Conservation (phyloP, 2,329 filamentous ascomycete species). For the Cadophora sp. region DNA sequence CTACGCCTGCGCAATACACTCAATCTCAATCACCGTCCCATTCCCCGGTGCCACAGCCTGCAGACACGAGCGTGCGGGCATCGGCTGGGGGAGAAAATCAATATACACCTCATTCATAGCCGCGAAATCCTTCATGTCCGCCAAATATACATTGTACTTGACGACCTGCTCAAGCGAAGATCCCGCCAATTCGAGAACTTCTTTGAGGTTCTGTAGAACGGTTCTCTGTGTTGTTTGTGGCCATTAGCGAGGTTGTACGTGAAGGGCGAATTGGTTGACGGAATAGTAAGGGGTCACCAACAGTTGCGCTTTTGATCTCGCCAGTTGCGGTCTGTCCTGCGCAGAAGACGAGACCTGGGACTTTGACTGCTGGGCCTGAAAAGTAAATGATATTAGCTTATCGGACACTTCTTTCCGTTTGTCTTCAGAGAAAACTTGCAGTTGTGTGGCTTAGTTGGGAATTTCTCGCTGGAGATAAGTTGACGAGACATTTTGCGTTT, state of each 20-base stretch:
- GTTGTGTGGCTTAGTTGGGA: slow-evolving; percentile 55
- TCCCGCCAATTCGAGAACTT: slow-evolving; percentile 41
- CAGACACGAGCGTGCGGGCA: slow-evolving; percentile 51
- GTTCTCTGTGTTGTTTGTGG: slow-evolving; percentile 35
- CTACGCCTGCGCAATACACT: slow-evolving; percentile 51
- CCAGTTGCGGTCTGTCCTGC: slow-evolving; percentile 56
- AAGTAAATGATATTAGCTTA: slow-evolving; percentile 28
- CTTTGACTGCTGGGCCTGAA: slow-evolving; percentile 50
- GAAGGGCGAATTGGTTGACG: neutral
- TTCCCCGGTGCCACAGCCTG: slow-evolving; percentile 49
- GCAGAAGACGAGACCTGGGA: slow-evolving; percentile 54
- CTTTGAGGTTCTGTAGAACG: slow-evolving; percentile 42
- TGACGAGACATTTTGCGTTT: slow-evolving; percentile 50
- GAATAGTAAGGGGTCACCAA: slow-evolving; percentile 37
- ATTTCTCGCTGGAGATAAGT: slow-evolving; percentile 54
- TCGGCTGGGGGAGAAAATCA: slow-evolving; percentile 49
- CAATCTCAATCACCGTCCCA: slow-evolving; percentile 52
- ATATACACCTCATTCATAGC: slow-evolving; percentile 51
- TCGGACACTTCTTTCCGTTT: neutral
- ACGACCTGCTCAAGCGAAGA: slow-evolving; percentile 42
- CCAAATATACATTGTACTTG: slow-evolving; percentile 43
- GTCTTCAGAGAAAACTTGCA: slow-evolving; percentile 41
- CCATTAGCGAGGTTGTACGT: neutral
- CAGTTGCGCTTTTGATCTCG: slow-evolving; percentile 55
- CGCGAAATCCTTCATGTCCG: slow-evolving; percentile 42